Percentiles rank a stretch among this genome's conserved stretches.
Evolutionary conservation across 2,329 filamentous ascomycete genomes (phyloP).

Genomic region (Coniella vitis): DNA sequence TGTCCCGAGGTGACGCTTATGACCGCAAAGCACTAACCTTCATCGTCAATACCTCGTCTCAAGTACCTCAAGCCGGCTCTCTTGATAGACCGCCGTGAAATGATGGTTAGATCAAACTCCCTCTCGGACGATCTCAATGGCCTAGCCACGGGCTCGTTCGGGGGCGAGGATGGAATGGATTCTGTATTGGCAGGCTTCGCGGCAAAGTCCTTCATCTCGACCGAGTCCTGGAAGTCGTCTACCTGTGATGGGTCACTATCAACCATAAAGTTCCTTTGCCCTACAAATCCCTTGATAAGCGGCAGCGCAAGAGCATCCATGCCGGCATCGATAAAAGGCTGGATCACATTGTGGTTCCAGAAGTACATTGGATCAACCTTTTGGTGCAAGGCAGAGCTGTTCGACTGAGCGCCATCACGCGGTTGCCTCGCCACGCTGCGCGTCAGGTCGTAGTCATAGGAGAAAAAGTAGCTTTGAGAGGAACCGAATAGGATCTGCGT

Average conservation of each 20-base stretch:
- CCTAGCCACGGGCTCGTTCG: constrained; percentile 22
- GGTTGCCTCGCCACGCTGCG: constrained; percentile 44
- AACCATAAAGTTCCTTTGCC: constrained; percentile 73
- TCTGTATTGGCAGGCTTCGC: constrained; percentile 11
- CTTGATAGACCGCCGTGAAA: constrained; percentile 83
- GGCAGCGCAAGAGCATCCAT: constrained; percentile 69
- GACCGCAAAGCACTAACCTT: constrained; percentile 50
- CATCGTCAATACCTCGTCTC: constrained; percentile 82
- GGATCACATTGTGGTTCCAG: constrained; percentile 77
- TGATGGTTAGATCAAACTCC: constrained; percentile 73
- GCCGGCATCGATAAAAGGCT: constrained; percentile 67
- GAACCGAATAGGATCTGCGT: constrained; percentile 77
- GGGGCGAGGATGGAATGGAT: constrained; percentile 13
- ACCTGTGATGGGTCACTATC: constrained; percentile 53
- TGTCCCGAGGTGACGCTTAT: not conserved
- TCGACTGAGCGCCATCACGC: constrained; percentile 51
- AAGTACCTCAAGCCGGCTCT: constrained; percentile 85
- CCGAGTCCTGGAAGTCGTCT: constrained; percentile 39
- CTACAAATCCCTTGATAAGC: constrained; percentile 89
- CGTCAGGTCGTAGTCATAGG: constrained; percentile 91
- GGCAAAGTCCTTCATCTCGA: constrained; percentile 31
- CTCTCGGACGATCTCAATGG: constrained; percentile 40
- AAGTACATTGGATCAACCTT: constrained; percentile 76
- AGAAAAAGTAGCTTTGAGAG: constrained; percentile 85
- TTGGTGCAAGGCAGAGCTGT: constrained; percentile 56